Conservation (phyloP, 1,284 basidiomycete species). For the Rhodotorula sp. region DNA sequence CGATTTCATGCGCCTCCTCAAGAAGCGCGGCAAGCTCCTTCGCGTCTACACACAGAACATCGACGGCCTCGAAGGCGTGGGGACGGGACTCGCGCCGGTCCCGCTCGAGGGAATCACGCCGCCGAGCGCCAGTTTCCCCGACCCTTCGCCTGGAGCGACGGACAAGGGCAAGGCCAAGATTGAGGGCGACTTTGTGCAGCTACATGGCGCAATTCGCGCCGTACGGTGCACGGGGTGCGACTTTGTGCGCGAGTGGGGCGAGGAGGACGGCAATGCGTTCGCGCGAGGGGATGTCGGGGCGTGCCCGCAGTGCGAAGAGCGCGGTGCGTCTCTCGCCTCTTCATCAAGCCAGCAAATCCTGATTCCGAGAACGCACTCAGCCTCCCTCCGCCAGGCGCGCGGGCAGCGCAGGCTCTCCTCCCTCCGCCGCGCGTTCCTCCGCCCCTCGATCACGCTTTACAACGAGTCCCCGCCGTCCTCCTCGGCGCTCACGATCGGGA, state of each 20-base stretch:
- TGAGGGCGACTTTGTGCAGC: constrained; percentile 32
- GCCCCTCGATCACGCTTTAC: constrained; percentile 86
- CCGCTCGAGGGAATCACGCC: constrained; percentile 20
- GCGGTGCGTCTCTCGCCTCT: constrained; percentile 17
- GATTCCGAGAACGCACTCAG: constrained; percentile 54
- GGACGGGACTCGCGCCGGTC: constrained; percentile 17
- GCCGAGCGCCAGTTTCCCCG: background rate
- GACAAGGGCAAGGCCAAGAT: constrained; percentile 27
- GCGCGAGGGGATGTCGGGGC: constrained; percentile 12
- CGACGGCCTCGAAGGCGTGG: constrained; percentile 28
- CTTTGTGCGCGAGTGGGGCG: constrained; percentile 28
- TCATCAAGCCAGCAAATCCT: background rate
- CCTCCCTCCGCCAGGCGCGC: constrained; percentile 72
- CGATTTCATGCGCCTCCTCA: constrained; percentile 22
- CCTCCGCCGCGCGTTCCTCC: constrained; percentile 71
- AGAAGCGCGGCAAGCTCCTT: constrained; percentile 16
- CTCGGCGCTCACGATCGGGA: constrained; percentile 75
- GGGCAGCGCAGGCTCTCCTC: constrained; percentile 73
- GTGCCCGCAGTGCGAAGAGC: constrained; percentile 31
- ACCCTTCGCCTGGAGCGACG: background rate
- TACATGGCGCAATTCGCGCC: constrained; percentile 29
- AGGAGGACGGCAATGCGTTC: constrained; percentile 12
- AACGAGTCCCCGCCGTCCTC: constrained; percentile 71
- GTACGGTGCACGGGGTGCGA: constrained; percentile 35
- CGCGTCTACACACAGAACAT: constrained; percentile 39